Evolutionary conservation across 2,329 filamentous ascomycete genomes (phyloP).

Genomic region (Phyllosticta paracitricarpa): DNA sequence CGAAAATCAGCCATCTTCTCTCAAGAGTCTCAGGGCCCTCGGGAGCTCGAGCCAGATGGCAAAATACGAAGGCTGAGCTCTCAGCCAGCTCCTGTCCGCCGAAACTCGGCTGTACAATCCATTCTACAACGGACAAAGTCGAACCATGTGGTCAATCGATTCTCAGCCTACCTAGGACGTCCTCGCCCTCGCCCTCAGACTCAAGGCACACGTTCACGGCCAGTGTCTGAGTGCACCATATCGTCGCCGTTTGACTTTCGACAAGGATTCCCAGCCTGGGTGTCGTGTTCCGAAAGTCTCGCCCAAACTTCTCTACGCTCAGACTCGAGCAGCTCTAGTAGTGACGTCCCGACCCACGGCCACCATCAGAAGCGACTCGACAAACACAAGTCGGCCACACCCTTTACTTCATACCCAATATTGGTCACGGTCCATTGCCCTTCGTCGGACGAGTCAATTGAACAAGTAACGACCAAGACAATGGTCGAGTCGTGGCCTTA

Average conservation of each 20-base stretch:
- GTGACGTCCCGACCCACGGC: background rate
- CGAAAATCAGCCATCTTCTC: background rate
- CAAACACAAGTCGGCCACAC: background rate
- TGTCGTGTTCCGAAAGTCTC: background rate
- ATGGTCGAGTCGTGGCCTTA: background rate
- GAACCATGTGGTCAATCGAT: background rate
- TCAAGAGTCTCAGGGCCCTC: background rate
- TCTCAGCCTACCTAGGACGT: background rate
- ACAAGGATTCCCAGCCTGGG: background rate
- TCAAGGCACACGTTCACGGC: background rate
- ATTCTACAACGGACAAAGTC: slow-evolving; percentile 2
- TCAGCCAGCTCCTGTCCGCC: slow-evolving; percentile 1
- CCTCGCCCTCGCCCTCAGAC: background rate
- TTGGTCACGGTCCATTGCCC: slow-evolving; percentile 4
- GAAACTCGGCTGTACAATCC: slow-evolving; percentile 2
- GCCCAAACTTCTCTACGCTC: background rate
- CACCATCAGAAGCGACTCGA: background rate
- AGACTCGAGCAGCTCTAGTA: background rate
- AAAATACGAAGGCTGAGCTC: background rate
- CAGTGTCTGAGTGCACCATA: background rate
- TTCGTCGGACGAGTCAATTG: background rate
- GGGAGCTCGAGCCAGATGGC: background rate
- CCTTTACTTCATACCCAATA: background rate
- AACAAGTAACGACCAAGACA: background rate
- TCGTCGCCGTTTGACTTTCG: background rate